Conservation (phyloP, 2,329 filamentous ascomycete genomes). For the Diplocarpon rosae region DNA sequence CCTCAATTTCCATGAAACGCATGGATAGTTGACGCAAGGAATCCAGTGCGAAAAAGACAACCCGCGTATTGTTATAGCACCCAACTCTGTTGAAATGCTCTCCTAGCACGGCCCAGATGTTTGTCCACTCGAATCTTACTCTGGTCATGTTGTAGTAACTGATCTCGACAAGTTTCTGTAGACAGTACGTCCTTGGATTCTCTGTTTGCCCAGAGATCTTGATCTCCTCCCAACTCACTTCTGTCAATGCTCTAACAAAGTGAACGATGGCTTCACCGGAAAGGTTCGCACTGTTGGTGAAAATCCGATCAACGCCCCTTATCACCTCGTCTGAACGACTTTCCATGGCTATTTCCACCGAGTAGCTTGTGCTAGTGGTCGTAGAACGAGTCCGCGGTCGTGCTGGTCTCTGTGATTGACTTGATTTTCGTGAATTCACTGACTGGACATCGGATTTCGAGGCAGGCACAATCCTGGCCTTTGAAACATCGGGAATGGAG, state of each 20-base stretch:
- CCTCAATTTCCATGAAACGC: conserved; percentile 98
- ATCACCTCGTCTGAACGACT: conserved; percentile 88
- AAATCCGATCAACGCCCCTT: conserved; percentile 87
- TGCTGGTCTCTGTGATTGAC: conserved; percentile 40
- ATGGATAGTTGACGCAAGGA: conserved; percentile 92
- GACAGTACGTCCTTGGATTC: conserved; percentile 87
- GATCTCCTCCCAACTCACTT: conserved; percentile 99
- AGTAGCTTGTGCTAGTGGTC: conserved; percentile 38
- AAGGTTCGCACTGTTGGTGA: conserved; percentile 89
- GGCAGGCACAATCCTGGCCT: conserved; percentile 58
- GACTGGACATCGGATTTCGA: conserved; percentile 36
- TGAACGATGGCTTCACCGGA: conserved; percentile 91
- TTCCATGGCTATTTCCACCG: conserved; percentile 76
- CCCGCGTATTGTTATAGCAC: conserved; percentile 89
- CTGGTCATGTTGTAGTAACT: conserved; percentile 99
- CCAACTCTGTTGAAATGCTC: conserved; percentile 98
- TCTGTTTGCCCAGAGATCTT: conserved; percentile 94
- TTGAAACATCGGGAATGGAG: conserved; percentile 81
- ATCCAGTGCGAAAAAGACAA: conserved; percentile 96
- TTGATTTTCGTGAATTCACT: conserved; percentile 51
- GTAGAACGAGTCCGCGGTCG: conserved; percentile 40
- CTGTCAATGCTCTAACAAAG: conserved; percentile 83
- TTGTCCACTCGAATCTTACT: conserved; percentile 96
- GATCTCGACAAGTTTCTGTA: conserved; percentile 97
- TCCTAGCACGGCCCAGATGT: conserved; percentile 94